Base-by-base conservation (phyloP, 352 stramenopile genomes). In the Pseudoperonospora humuli region DNA sequence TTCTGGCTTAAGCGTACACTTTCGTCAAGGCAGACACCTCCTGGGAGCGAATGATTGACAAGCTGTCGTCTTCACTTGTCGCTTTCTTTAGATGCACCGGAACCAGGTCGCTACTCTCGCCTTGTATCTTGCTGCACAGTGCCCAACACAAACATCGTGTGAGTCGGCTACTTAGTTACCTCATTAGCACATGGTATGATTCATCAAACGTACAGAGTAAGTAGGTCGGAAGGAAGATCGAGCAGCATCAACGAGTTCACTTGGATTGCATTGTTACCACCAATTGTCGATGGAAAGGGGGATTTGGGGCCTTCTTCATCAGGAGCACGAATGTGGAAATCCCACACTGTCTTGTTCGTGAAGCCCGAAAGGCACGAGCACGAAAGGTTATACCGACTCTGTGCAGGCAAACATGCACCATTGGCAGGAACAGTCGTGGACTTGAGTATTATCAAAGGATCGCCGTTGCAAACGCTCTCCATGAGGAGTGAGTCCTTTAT, bases 301-400 rank as follows among this genome's bases (percentile, higher is more conserved):
- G 44, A 39, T 14, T 3, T 39, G 1, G 44, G 42, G 6, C 54
- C 26, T 14, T 14, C 26, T 14, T 14, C 28, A 5, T 60, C 39
- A 5, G 58, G 58, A 9, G 45, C 24, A 6, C 39, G 47, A 29
- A 76, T 48, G 7, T 31, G 37, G 28, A 76, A 71, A 25, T 45
- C 38, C 66, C 66, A 76, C 35, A 29, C 29, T 33, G 42, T 66
- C 34, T 60, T 37, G 47, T 63, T 57, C 6, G 42, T 14, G 36
- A 62, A 63, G 11, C 64, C 64, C 29, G 24, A 50, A 5, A 77
- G 36, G 38, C 67, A 77, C 29, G 63, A 51, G 31, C 67, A 77
- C 38, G 67, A 77, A 13, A 77, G 51, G 11, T 72, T 72, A 55
- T 56, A 63, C n/a, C 28, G 39, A 29, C 49, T 63, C 32, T 67